Evolutionary conservation across 169 alveolate genomes (phyloP), one percentile per base, ranked within the genome.

Genomic region (Cryptosporidium meleagridis): DNA sequence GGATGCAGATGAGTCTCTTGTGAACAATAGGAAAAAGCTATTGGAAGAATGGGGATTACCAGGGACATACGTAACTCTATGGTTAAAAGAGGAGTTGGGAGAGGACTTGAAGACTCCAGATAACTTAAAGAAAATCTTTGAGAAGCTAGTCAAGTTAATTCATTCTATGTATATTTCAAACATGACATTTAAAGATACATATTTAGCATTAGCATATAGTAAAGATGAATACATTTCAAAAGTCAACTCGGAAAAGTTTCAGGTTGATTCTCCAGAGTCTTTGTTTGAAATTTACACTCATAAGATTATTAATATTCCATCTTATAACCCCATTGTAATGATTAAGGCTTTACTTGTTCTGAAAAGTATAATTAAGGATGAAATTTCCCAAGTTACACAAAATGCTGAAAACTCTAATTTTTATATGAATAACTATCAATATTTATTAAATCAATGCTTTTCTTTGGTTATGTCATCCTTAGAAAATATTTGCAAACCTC

Each of bases 151-250:
- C 9, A 80, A 37, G 18, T 48, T 80, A 18, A 44, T 48, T 48
- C 73, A 80, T 9, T 80, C 89, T 12, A 31, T 80, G 8, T 80
- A 80, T 44, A 65, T 80, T 33, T 59, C 89, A 65, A 62, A 12
- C 14, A 41, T 80, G 68, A 80, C 89, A 23, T 75, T 62, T 39
- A 59, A 80, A 31, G 89, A 80, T 44, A 26, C 51, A 21, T 80
- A 80, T 80, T 45, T 80, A 5, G 89, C 89, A 3, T 39, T 80
- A 51, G 89, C 89, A n/a, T 80, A 62, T 31, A 53, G 31, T 44
- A 73, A n/a, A 52, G 53, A 35, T 7, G 89, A 80, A 12, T 62
- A 62, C 21, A 65, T n/a, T 10, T 80, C 53, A 44, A 9, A 48
- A 18, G 0, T 10, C 62, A n/a, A 10, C 6, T 65, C 21, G 21